Evolutionary conservation across 176 grass and related monocot species (phyloP).

Genomic region (Thinopyrum elongatum): DNA sequence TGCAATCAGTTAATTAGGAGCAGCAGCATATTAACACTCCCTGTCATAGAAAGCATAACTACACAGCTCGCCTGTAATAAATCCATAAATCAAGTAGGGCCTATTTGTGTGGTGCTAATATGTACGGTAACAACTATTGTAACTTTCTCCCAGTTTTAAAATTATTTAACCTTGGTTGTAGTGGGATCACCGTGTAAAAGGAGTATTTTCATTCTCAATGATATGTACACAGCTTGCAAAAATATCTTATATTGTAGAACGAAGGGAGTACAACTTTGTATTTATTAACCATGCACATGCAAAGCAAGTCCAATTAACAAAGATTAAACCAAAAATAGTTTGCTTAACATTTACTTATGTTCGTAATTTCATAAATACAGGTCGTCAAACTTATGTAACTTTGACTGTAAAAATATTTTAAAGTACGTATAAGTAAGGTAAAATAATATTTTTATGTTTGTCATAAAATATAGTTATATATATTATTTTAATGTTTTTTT

Average conservation of each 20-base stretch:
- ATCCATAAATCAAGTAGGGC: not conserved
- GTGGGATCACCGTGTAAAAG: not conserved
- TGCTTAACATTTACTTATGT: too few relatives aligned
- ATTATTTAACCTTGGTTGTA: not conserved
- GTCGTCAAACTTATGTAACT: too few relatives aligned
- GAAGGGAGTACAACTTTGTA: not conserved
- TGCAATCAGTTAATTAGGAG: not conserved
- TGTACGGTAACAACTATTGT: not conserved
- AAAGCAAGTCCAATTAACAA: not conserved
- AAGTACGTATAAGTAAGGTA: too few relatives aligned
- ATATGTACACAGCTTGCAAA: not conserved
- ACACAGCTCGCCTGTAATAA: not conserved
- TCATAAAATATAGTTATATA: too few relatives aligned
- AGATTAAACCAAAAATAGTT: not conserved
- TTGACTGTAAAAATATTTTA: too few relatives aligned
- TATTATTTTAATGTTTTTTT: too few relatives aligned
- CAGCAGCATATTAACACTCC: not conserved
- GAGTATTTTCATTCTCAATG: not conserved
- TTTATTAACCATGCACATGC: not conserved
- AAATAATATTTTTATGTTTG: too few relatives aligned
- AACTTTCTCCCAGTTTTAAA: not conserved
- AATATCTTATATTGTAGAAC: too few relatives aligned
- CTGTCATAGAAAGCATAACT: not conserved
- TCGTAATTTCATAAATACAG: too few relatives aligned
- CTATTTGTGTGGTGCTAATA: not conserved